Base-by-base conservation (phyloP, 2,329 filamentous ascomycete genomes). In the Botrytis fabae region DNA sequence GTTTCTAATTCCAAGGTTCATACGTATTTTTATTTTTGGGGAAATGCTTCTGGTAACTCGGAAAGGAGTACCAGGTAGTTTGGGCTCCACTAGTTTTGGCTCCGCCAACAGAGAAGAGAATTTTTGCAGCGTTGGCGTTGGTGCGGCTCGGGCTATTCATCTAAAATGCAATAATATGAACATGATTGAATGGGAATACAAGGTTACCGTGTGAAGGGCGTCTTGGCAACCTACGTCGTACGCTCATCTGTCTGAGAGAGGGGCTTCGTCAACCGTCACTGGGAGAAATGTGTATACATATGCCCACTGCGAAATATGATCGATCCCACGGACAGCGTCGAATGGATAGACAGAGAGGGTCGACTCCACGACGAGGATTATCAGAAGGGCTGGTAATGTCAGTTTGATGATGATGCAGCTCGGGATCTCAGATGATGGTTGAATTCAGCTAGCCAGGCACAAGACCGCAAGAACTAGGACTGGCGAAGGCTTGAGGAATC, bases 131-230 rank as follows among this genome's bases (percentile, higher is more conserved):
- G 44, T n/a, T 73, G 71, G 64, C 64, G 65, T 69, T 73, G 54
- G 64, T 69, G 62, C 62, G 70, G 70, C 70, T 72, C 70, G 70
- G 70, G n/a, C 48, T 68, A 38, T 68, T 54, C 46, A 44, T 72
- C 28, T 28, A 57, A 57, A 38, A 68, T 66, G 61, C 28, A 71
- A 46, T 9, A 54, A 28, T 28, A 18, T n/a, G 48, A 54, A 54
- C 20, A 59, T 71, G 70, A 71, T 66, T 71, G 61, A 44, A 66
- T 60, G 18, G 32, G 40, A 51, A 71, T 12, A 48, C 44, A 48
- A 48, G 60, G 42, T 54, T 32, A n/a, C 5, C 35, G 59, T 40
- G 35, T 38, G 59, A n/a, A 40, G 40, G 35, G 22, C 20, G 9
- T 68, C 64, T 68, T 68, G 64, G 64, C 64, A 20, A 28, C 46